phyloP scores from a whole-genome alignment of 768 basidiomycete species.

The Leccinum variicolor region DNA sequence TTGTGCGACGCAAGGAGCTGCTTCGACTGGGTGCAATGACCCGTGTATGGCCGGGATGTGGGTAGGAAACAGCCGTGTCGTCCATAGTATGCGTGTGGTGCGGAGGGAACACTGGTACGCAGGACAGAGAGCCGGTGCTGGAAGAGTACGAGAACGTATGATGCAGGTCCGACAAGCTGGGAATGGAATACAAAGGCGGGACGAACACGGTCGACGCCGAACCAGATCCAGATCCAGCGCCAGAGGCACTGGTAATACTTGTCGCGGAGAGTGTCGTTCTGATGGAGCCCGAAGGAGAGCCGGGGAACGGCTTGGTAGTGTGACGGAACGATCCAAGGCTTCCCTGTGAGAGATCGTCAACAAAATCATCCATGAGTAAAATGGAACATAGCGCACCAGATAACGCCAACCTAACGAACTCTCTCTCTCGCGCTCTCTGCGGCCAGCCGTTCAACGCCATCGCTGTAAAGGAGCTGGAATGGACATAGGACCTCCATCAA shows the following conservation, averaged over 20 bases:
- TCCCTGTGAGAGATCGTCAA: slow-evolving; percentile 51
- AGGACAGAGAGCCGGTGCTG: slow-evolving; percentile 38
- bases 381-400: slow-evolving; percentile 57
- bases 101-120: slow-evolving; percentile 47
- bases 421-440: slow-evolving; percentile 86
- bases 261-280: slow-evolving; percentile 61
- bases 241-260: slow-evolving; percentile 38
- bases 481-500: slow-evolving; percentile 78
- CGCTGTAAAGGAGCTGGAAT: slow-evolving; percentile 86
- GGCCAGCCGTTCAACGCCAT: slow-evolving; percentile 85
- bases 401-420: slow-evolving; percentile 87
- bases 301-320: slow-evolving; percentile 45
- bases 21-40: slow-evolving; percentile 68
- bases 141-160: slow-evolving; percentile 41
- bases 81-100: slow-evolving; percentile 69
- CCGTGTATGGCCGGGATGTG: slow-evolving; percentile 69
- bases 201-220: slow-evolving; percentile 76
- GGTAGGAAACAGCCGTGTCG: slow-evolving; percentile 66
- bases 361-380: not conserved
- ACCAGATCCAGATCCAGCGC: slow-evolving; percentile 34
- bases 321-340: slow-evolving; percentile 62
- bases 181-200: slow-evolving; percentile 67
- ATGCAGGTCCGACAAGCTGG: slow-evolving; percentile 64
- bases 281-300: slow-evolving; percentile 57
- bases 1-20: slow-evolving; percentile 58